Percentiles rank a stretch among this genome's conserved stretches.
Conservation (phyloP, 805 yeast species). For the Wickerhamomyces alni region DNA sequence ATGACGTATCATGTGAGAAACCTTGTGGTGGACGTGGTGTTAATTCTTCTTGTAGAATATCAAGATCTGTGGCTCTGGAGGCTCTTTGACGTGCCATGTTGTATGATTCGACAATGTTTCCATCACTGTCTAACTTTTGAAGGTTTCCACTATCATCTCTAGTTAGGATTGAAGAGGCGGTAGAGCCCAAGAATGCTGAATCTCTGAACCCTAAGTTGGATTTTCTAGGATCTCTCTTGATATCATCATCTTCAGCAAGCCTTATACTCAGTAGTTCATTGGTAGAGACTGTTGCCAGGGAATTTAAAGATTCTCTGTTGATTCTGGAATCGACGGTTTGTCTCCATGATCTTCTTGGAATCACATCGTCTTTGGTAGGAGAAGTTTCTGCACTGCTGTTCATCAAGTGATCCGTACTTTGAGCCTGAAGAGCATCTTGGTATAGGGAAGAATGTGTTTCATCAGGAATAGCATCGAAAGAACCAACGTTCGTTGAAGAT, state of each 20-base stretch:
- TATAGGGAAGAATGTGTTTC: constrained; percentile 26
- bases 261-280: constrained; percentile 76
- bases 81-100: constrained; percentile 12
- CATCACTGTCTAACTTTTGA: constrained; percentile 23
- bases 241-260: constrained; percentile 54
- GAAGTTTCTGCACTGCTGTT: constrained; percentile 12
- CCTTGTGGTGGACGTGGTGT: constrained; percentile 11
- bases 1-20: constrained; percentile 14
- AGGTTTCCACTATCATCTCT: constrained; percentile 24
- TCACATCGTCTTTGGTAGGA: constrained; percentile 3
- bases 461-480: constrained; percentile 24
- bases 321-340: constrained; percentile 25
- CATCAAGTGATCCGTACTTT: constrained; percentile 34
- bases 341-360: constrained; percentile 58
- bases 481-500: constrained; percentile 45
- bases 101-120: constrained; percentile 20
- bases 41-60: constrained; percentile 19
- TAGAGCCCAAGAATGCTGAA: constrained; percentile 31
- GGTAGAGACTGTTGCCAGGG: constrained; percentile 81
- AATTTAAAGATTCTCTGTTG: constrained; percentile 58
- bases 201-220: constrained; percentile 34
- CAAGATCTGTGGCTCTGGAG: constrained; percentile 19
- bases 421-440: constrained; percentile 33
- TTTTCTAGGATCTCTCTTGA: constrained; percentile 37
- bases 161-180: constrained; percentile 20